Percentiles rank a stretch among this genome's conserved stretches.
Evolutionary conservation across 2,329 filamentous ascomycete genomes (phyloP).

Genomic region (Dactylella cylindrospora): DNA sequence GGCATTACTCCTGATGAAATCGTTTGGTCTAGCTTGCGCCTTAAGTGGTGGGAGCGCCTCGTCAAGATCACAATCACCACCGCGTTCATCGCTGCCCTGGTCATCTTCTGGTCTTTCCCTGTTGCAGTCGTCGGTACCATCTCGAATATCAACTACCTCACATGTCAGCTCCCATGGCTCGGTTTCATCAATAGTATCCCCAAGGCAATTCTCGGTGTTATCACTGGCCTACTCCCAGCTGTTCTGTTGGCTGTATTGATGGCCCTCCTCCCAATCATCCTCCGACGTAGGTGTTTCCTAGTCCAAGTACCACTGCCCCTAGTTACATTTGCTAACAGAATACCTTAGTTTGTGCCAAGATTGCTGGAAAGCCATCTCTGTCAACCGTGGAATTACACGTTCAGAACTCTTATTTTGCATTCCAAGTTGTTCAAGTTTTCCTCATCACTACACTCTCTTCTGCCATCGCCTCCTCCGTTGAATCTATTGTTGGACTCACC

Average conservation of each 20-base stretch:
- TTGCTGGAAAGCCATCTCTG: conserved; percentile 75
- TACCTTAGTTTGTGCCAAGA: conserved; percentile 68
- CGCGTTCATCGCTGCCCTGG: conserved; percentile 71
- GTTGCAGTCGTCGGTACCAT: conserved; percentile 80
- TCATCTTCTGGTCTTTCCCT: conserved; percentile 83
- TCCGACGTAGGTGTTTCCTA: conserved; percentile 62
- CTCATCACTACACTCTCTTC: conserved; percentile 80
- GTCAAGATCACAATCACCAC: conserved; percentile 69
- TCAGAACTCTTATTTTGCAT: conserved; percentile 87
- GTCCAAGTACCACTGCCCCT: background rate
- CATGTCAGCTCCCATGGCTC: conserved; percentile 66
- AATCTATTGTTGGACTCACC: conserved; percentile 61
- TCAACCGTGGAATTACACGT: conserved; percentile 83
- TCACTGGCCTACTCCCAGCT: conserved; percentile 80
- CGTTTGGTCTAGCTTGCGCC: conserved; percentile 80
- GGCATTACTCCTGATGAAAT: conserved; percentile 80
- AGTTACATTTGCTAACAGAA: conserved; percentile 35
- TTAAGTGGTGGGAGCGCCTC: conserved; percentile 84
- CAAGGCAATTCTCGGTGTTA: conserved; percentile 69
- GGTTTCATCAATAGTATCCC: conserved; percentile 74
- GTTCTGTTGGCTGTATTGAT: conserved; percentile 79
- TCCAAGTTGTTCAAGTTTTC: conserved; percentile 90
- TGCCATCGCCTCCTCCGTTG: conserved; percentile 68
- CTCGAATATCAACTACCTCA: conserved; percentile 76
- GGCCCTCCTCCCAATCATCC: conserved; percentile 78